Evolutionary conservation across 192 early-diverging fungal genomes (phyloP), one percentile per base, ranked within the genome.

Genomic region (Entomortierella parvispora): DNA sequence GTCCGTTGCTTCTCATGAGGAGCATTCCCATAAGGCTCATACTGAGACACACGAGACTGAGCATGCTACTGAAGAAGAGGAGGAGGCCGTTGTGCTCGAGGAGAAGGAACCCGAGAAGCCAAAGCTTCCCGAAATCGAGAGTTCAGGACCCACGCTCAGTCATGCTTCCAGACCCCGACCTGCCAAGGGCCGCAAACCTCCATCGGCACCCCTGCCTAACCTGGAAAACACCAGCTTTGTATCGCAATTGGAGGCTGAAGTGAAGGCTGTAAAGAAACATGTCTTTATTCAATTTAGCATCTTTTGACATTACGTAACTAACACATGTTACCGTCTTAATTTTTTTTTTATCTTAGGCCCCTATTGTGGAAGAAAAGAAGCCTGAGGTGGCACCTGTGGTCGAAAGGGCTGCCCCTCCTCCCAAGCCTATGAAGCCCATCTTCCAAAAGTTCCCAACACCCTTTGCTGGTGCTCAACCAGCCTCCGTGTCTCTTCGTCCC

Each of bases 371-470:
- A 26, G 74, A 68, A 58, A 68, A 45, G 58, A 63, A 77, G 43
- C 65, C 74, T 29, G 69, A 66, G 14, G 49, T 33, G 60, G 53
- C 52, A 44, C 51, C 74, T 15, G 65, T 51, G 20, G 48, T 37
- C 1, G 77, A 69, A 31, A 69, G 26, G 58, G 63, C 58, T 40
- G 52, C 62, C n/a, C 65, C 70, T 7, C 68, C 67, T 23, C 61
- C 66, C 32, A 82, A 82, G 70, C 81, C 81, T 15, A 46, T 72
- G 47, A 82, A 79, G 54, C 81, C 81, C 15, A 55, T 74, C 14
- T 79, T 79, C 47, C 75, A 70, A 52, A 82, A 65, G 26, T 71
- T 74, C 59, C 69, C 76, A 25, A 82, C 76, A 4, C 81, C 81
- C 9, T 71, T 69, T 69, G 75, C 69, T 4, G 75, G 81, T 3